These are phyloP conservation scores for Telopea speciosissima DNA, from an alignment of 177 flowering plant genomes.

Conservation along the genomic window DNA sequence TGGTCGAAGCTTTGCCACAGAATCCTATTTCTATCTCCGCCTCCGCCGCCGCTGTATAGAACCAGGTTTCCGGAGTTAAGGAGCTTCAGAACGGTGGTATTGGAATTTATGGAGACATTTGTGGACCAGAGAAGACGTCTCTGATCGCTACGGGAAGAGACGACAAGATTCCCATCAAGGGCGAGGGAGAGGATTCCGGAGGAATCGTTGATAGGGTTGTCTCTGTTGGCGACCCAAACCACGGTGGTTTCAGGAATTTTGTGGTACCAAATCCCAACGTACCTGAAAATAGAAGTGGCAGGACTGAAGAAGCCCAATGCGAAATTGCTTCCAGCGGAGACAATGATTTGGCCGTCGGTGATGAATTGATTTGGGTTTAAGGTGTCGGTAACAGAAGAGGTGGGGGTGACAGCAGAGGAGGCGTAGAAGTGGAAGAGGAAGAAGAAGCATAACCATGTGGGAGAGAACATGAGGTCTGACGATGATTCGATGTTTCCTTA, in stretches of 20 bases:
- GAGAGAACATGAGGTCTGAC: not conserved
- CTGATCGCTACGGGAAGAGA: constrained; percentile 1
- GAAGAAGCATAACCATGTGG: not conserved
- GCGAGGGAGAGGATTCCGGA: constrained; percentile 18
- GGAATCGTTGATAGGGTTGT: constrained; percentile 25
- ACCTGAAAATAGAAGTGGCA: constrained; percentile 23
- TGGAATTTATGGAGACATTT: not conserved
- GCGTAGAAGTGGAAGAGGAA: not conserved
- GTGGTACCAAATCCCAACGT: constrained; percentile 37
- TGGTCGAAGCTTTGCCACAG: constrained; percentile 42
- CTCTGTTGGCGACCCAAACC: constrained; percentile 44
- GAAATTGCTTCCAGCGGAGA: constrained; percentile 14
- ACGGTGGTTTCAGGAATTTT: constrained; percentile 16
- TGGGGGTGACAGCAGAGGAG: no score
- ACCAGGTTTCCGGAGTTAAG: not conserved
- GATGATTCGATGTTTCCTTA: no score
- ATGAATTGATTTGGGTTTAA: constrained; percentile 13
- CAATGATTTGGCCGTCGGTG: constrained; percentile 20
- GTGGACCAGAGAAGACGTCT: not conserved
- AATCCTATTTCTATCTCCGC: not conserved
- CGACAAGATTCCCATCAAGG: constrained; percentile 20
- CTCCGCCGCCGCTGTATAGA: not conserved
- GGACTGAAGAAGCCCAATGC: constrained; percentile 40
- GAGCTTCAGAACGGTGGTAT: not conserved
- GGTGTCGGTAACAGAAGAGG: constrained; percentile 11